Base-by-base conservation (phyloP, 1,139 yeast genomes). In the Yamadazyma sp. region DNA sequence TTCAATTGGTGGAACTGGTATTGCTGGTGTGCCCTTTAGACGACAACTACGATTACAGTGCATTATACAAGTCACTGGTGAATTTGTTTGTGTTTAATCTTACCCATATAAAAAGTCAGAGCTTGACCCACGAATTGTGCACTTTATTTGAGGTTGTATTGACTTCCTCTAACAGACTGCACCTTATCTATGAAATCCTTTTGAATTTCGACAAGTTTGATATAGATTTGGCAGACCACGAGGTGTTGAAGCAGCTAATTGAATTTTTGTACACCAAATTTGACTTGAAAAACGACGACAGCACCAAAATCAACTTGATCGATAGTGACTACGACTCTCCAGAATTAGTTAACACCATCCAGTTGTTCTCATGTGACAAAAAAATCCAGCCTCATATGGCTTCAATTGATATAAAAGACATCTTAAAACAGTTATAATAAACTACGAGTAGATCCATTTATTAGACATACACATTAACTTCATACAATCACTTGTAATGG, bases 281-380 rank as follows among this genome's bases (percentile, higher is more conserved):
- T 25, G 51, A 46, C 31, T 34, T 42, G n/a, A 31, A 38, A 6
- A 33, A 33, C 13, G 31, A 39, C 17, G 46, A 39, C 16, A 29
- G 29, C 8, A 24, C 17, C 7, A 46, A 46, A 32, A 38, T 45
- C 13, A 40, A 37, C 22, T 38, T 56, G 30, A 40, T 52, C 7
- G 61, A 61, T 31, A 40, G 47, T 22, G 73, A 68, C 34, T 56
- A 54, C 36, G 70, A 66, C 40, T 57, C 64, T 2, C 62, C 64
- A 1, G 59, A 55, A 25, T 51, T 69, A 12, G 44, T 53, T 2
- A 39, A 50, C 3, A 50, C 53, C 13, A 47, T 65, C 14, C 50
- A 50, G 14, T 44, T 45, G 11, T 61, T 54, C 33, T 40, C 56
- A 11, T 40, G 47, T 8, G 23, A 23, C 8, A 13, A 22, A 16